Percentiles rank a stretch among this genome's conserved stretches.
These are phyloP conservation scores for Brassica carinata DNA, from an alignment of 345 rosid genomes.

Conservation along the genomic window DNA sequence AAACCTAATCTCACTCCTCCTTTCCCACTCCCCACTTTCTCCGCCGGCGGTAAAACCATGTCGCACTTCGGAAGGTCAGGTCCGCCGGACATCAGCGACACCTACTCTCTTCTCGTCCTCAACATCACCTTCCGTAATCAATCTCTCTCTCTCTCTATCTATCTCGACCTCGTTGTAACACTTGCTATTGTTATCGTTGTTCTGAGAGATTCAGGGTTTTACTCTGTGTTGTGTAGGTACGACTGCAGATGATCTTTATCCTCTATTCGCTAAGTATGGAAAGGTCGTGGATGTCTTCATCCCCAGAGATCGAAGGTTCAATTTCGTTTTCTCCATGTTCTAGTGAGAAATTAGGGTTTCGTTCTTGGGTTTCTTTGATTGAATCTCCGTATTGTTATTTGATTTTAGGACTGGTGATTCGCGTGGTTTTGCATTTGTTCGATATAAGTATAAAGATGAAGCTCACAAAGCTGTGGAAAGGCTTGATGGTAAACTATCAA, in stretches of 20 bases:
- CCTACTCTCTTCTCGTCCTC: slow-evolving; percentile 79
- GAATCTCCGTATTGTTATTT: not conserved
- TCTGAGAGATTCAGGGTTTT: slow-evolving; percentile 12
- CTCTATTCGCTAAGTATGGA: slow-evolving; percentile 85
- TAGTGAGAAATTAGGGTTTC: slow-evolving; percentile 18
- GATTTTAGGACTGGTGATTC: slow-evolving; percentile 57
- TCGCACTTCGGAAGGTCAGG: slow-evolving; percentile 85
- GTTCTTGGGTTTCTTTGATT: not conserved
- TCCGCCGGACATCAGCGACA: slow-evolving; percentile 73
- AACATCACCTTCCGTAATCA: slow-evolving; percentile 79
- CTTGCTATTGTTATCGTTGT: not conserved
- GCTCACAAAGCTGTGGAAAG: slow-evolving; percentile 75
- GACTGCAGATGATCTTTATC: slow-evolving; percentile 81
- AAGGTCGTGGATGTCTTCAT: slow-evolving; percentile 85
- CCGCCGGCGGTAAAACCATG: slow-evolving; percentile 43
- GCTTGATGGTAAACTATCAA: slow-evolving; percentile 56
- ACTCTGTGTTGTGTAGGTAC: slow-evolving; percentile 52
- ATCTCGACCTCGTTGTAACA: not conserved
- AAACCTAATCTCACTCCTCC: slow-evolving; percentile 31
- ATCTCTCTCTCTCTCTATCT: not conserved
- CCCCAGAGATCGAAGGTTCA: slow-evolving; percentile 80
- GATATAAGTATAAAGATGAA: slow-evolving; percentile 74
- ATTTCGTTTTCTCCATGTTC: not conserved
- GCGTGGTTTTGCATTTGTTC: slow-evolving; percentile 78
- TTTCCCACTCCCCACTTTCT: not conserved